Base-by-base conservation (phyloP, 2,329 filamentous ascomycete genomes). In the Parascedosporium putredinis region DNA sequence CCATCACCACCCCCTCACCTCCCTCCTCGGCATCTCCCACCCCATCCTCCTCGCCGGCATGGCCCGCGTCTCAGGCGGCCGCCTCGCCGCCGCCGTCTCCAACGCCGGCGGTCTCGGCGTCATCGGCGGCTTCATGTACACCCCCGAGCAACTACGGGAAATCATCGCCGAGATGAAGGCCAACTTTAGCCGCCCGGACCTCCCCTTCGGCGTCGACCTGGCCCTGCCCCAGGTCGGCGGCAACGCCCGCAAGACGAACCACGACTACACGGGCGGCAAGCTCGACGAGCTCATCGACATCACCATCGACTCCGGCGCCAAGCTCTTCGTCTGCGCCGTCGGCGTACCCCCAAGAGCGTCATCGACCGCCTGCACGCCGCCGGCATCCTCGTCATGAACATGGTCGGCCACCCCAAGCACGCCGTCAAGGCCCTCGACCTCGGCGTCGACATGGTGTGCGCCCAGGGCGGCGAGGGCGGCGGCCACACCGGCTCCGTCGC, bases 1-100 rank as follows among this genome's bases (percentile, higher is more conserved):
- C 81, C 52, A 83, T 93, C 59, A 79, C 78, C 52, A 94, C 88
- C 9, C 86, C 2, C 76, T 95, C 33, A 90, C 84, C 55, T 73
- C 73, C 50, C 81, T 96, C 47, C 78, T 96, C 48, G 79, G 81
- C 22, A 95, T 96, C 67, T 73, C 83, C 57, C 89, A 96, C 69
- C 91, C 91, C 36, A 83, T 97, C 65, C 72, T 96, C 57, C 86
- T 96, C 18, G 91, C 91, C 29, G 91, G 91, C 59, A 97, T 97
- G 91, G 90, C 91, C 2, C 81, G 86, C 54, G 87, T 86, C 8
- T 90, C 86, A 0, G 83, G 84, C 52, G 87, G 84, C 0, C 75
- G 74, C 16, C 81, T 95, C 44, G 88, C 88, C 6, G 88, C 88
- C 3, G 88, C 88, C 5, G 88, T 95, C 33, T 93, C 86, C 61